phyloP scores from a whole-genome alignment of 305 asterid species.

The Fraxinus dipetala region DNA sequence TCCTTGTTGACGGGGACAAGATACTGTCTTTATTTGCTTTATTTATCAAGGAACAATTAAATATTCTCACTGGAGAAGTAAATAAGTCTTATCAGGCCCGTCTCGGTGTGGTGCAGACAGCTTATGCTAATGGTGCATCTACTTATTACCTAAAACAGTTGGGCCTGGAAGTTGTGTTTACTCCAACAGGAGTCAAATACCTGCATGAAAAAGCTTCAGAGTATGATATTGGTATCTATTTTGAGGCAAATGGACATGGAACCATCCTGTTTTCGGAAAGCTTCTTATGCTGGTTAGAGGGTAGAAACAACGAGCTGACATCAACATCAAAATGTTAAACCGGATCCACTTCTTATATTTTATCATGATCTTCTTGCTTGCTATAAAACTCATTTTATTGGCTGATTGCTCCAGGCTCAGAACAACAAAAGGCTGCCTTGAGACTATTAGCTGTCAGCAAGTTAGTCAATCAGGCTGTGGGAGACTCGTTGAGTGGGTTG shows the following conservation, averaged over 20 bases:
- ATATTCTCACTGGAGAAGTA: conserved; percentile 43
- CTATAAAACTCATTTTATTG: conserved; percentile 3
- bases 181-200: conserved; percentile 91
- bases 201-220: conserved; percentile 89
- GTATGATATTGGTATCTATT: conserved; percentile 82
- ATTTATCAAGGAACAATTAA: conserved; percentile 69
- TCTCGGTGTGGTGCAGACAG: conserved; percentile 82
- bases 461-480: conserved; percentile 89
- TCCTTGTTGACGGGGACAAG: conserved; percentile 95
- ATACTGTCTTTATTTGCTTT: conserved; percentile 82
- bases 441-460: conserved; percentile 75
- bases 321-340: conserved; percentile 55
- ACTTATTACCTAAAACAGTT: conserved; percentile 63
- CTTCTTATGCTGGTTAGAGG: conserved; percentile 33
- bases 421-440: conserved; percentile 66
- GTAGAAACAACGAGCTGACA: conserved; percentile 45
- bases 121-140: conserved; percentile 96
- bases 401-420: conserved; percentile 53
- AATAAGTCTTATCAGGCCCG: conserved; percentile 40
- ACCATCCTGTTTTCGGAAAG: conserved; percentile 49
- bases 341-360: conserved; percentile 1
- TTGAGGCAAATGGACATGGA: conserved; percentile 98
- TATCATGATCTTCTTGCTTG: conserved; percentile 15
- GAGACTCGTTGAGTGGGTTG: conserved; percentile 81
- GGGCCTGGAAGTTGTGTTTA: conserved; percentile 47